phyloP scores from a whole-genome alignment of 140 eudicot genomes.

The Ambrosia hybrid region DNA sequence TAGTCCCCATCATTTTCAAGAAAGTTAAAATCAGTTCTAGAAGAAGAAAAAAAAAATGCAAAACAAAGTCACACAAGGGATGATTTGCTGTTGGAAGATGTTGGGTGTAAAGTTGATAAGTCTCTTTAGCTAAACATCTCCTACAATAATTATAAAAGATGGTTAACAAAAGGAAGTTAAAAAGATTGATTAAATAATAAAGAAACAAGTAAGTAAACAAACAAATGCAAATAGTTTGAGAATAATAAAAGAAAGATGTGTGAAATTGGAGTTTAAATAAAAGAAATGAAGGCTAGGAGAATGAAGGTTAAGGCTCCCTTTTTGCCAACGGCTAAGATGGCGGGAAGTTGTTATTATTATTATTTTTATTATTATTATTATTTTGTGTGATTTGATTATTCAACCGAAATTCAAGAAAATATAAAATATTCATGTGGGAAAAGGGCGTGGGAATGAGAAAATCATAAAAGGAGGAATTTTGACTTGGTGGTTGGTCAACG shows the following conservation, averaged over 20 bases:
- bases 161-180: conserved; percentile 9
- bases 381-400: too few species aligned
- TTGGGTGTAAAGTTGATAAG: conserved; percentile 48
- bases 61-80: conserved; percentile 44
- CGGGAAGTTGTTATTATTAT: conserved; percentile 34
- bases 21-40: conserved; percentile 22
- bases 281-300: conserved; percentile 75
- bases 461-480: too few species aligned
- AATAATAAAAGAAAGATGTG: conserved; percentile 41
- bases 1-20: conserved; percentile 72
- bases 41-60: conserved; percentile 16
- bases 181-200: conserved; percentile 3
- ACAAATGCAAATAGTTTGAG: conserved; percentile 44
- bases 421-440: too few species aligned
- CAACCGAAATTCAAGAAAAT: too few species aligned
- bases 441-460: too few species aligned
- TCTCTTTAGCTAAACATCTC: conserved; percentile 52
- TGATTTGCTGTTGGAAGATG: conserved; percentile 40
- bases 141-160: conserved; percentile 26
- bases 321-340: conserved; percentile 69
- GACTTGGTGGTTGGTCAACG: too few species aligned
- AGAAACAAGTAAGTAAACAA: conserved; percentile 36
- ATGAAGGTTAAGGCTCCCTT: conserved; percentile 78
- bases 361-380: background rate
- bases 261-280: conserved; percentile 36